Evolutionary conservation across 805 yeast genomes (phyloP), one percentile per base, ranked within the genome.

Genomic region (Zygosaccharomyces gambellarensis): DNA sequence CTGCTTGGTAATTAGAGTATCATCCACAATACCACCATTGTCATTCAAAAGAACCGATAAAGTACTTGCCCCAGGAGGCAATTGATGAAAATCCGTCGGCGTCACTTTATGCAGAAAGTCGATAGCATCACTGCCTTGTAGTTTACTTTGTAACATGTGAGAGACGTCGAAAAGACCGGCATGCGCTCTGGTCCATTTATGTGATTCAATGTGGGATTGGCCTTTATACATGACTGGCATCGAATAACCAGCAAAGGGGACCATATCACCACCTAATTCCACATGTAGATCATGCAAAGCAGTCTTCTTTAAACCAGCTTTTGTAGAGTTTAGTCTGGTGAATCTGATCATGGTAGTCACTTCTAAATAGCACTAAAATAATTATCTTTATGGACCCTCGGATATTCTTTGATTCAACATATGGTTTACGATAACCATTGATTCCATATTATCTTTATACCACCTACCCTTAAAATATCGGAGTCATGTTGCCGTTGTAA

Each of bases 91-190:
- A 65, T 90, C 97, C 12, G 92, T 79, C 9, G 99, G 99, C n/a
- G 97, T 87, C 44, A 92, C 72, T 57, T 77, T 80, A 65, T 94
- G 85, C 55, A 94, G 73, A 48, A 92, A 81, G 4, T 73, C 72
- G 5, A 80, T 71, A 1, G 95, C 79, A 36, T 79, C 85, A 1
- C 78, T 69, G 12, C 99, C 99, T 2, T 68, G 64, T 51, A 94
- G 67, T 39, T 74, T 77, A 67, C 95, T 97, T 72, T 94, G 99
- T 45, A 92, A 77, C 99, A 94, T 94, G 69, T 94, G 99, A 47
- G 96, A 87, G 45, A 94, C 99, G 66, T 94, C 99, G 62, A 94
- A 94, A 45, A 94, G 73, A 5, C 99, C 99, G 32, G 90, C 90
- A 53, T 87, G 79, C 19, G 73, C 62, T 67, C 99, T 80, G 0